These are phyloP conservation scores for Dianthus caryophyllus DNA, from an alignment of 148 eudicot species.

Conservation along the genomic window DNA sequence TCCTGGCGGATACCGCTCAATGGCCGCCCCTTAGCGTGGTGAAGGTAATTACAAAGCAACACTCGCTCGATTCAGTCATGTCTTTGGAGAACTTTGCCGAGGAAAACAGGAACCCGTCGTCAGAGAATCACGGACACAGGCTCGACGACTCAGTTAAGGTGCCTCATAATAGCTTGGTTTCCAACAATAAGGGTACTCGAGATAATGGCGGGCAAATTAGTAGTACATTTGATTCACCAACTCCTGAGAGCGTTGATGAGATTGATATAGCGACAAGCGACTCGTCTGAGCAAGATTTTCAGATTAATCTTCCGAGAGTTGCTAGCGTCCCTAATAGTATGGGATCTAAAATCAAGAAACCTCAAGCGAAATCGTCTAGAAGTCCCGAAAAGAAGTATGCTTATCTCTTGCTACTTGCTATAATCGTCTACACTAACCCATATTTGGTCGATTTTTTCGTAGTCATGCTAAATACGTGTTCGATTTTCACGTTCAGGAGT, in stretches of 20 bases:
- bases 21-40: slow-evolving; percentile 38
- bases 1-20: slow-evolving; percentile 30
- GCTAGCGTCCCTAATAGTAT: slow-evolving; percentile 38
- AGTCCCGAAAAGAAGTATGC: slow-evolving; percentile 53
- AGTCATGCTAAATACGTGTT: background rate
- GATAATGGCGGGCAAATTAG: slow-evolving; percentile 28
- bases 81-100: slow-evolving; percentile 29
- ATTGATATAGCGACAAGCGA: slow-evolving; percentile 63
- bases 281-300: slow-evolving; percentile 63
- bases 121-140: slow-evolving; percentile 25
- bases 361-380: slow-evolving; percentile 43
- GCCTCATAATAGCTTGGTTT: slow-evolving; percentile 15
- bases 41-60: slow-evolving; percentile 33
- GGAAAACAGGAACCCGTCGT: slow-evolving; percentile 27
- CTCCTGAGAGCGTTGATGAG: slow-evolving; percentile 51
- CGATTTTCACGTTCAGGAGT: slow-evolving; percentile 38
- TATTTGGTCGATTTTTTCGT: background rate
- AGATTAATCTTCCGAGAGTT: slow-evolving; percentile 38
- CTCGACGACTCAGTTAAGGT: slow-evolving; percentile 25
- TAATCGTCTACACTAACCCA: no score
- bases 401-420: background rate
- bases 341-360: slow-evolving; percentile 48
- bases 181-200: slow-evolving; percentile 22
- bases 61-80: slow-evolving; percentile 26
- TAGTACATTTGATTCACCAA: slow-evolving; percentile 30